phyloP scores from a whole-genome alignment of 1,284 basidiomycete species.

The Flammula alnicola region DNA sequence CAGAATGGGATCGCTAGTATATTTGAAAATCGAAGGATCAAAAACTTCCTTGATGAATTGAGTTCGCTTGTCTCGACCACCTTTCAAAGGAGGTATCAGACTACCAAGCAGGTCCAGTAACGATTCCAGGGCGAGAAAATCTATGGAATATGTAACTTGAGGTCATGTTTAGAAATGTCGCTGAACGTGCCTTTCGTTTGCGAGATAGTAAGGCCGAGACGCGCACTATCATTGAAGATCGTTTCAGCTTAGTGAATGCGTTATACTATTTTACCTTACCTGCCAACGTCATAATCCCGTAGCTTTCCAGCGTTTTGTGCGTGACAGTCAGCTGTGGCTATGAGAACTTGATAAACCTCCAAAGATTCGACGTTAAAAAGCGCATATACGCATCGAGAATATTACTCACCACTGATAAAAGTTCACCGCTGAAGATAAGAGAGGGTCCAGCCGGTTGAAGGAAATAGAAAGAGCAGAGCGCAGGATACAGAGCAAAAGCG shows the following conservation, averaged over 20 bases:
- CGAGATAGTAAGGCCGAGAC: conserved; percentile 23
- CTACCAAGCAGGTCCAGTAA: conserved; percentile 60
- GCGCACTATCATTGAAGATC: conserved; percentile 18
- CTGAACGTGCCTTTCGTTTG: conserved; percentile 23
- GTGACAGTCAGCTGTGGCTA: conserved; percentile 18
- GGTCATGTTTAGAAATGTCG: neutral
- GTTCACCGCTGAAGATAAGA: conserved; percentile 8
- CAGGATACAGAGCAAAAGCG: conserved; percentile 16
- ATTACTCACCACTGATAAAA: conserved; percentile 16
- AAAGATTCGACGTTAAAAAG: conserved; percentile 3
- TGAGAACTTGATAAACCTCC: conserved; percentile 26
- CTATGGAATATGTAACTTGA: conserved; percentile 34
- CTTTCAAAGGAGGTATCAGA: conserved; percentile 51
- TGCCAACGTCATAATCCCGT: conserved; percentile 28
- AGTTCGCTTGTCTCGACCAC: conserved; percentile 42
- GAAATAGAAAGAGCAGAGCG: conserved; percentile 16
- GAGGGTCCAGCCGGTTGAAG: neutral
- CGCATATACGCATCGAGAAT: conserved; percentile 18
- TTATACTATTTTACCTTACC: conserved; percentile 16
- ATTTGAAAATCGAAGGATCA: conserved; percentile 32
- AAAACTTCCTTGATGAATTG: conserved; percentile 60
- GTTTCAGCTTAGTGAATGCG: neutral
- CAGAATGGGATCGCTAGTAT: conserved; percentile 40
- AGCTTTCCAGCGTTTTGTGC: conserved; percentile 18
- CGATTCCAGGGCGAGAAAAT: conserved; percentile 59